Percentiles rank a stretch among this genome's conserved stretches.
Conservation (phyloP, 2,329 filamentous ascomycete genomes). For the Sclerotiophoma versabilis region DNA sequence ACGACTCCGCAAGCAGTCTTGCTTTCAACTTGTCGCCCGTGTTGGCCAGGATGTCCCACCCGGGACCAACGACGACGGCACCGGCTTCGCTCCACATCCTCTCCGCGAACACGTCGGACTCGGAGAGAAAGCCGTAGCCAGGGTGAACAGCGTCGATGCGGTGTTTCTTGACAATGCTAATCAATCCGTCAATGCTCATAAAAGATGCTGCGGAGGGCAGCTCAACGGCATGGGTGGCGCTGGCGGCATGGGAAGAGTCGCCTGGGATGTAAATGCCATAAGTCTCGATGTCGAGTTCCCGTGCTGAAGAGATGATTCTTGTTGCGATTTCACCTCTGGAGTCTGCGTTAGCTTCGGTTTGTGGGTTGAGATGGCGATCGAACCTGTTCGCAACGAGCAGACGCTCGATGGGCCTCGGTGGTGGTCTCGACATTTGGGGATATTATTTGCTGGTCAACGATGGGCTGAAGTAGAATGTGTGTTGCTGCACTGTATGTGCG, state of each 20-base stretch:
- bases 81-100: constrained; percentile 59
- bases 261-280: constrained; percentile 63
- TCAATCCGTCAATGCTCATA: constrained; percentile 58
- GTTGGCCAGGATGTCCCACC: constrained; percentile 62
- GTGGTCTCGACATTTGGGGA: constrained; percentile 31
- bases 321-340: constrained; percentile 69
- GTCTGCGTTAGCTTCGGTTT: not conserved
- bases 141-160: constrained; percentile 64
- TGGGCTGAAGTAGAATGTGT: no score
- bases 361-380: not conserved
- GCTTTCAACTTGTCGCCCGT: constrained; percentile 66
- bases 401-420: constrained; percentile 53
- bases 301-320: constrained; percentile 65
- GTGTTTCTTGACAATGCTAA: constrained; percentile 58
- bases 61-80: constrained; percentile 62
- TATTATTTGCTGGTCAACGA: not conserved
- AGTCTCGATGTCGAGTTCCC: constrained; percentile 65
- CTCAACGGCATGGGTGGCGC: constrained; percentile 60
- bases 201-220: constrained; percentile 61
- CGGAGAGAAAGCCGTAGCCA: constrained; percentile 69
- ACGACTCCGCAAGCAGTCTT: constrained; percentile 59
- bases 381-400: constrained; percentile 64
- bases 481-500: no score
- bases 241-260: constrained; percentile 62
- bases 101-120: constrained; percentile 59